phyloP scores from a whole-genome alignment of 1,284 basidiomycete species.

The Austroboletus niveus region DNA sequence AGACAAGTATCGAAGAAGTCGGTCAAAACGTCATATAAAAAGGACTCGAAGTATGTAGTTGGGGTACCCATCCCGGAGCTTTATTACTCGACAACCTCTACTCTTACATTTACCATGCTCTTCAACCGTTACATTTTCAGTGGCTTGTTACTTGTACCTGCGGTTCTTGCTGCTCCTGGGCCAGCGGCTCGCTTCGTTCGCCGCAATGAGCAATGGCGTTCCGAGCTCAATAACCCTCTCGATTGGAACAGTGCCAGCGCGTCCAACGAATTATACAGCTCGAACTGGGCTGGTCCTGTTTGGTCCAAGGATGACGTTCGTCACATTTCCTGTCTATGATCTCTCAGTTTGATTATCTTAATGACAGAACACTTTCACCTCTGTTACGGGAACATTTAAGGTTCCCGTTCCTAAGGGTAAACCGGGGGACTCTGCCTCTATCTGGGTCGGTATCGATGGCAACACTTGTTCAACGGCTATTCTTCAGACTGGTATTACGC shows the following conservation, averaged over 20 bases:
- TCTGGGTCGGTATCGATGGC: slow-evolving; percentile 8
- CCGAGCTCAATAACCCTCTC: not conserved
- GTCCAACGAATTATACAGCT: not conserved
- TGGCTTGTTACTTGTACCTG: not conserved
- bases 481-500: not conserved
- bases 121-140: not conserved
- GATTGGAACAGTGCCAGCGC: not conserved
- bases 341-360: not conserved
- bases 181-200: not conserved
- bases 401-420: slow-evolving; percentile 1
- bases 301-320: not conserved
- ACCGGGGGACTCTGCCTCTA: not conserved
- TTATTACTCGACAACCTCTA: no score
- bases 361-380: not conserved
- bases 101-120: not conserved
- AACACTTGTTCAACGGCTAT: slow-evolving; percentile 1
- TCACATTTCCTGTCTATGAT: not conserved
- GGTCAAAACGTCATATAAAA: no score
- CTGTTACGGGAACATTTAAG: slow-evolving; percentile 1
- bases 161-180: not conserved
- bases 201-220: not conserved
- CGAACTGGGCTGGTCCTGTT: slow-evolving; percentile 5
- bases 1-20: no score
- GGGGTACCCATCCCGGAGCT: no score
- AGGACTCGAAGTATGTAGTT: no score